Evolutionary conservation across 805 yeast genomes (phyloP).

Genomic region (Candida ficus): DNA sequence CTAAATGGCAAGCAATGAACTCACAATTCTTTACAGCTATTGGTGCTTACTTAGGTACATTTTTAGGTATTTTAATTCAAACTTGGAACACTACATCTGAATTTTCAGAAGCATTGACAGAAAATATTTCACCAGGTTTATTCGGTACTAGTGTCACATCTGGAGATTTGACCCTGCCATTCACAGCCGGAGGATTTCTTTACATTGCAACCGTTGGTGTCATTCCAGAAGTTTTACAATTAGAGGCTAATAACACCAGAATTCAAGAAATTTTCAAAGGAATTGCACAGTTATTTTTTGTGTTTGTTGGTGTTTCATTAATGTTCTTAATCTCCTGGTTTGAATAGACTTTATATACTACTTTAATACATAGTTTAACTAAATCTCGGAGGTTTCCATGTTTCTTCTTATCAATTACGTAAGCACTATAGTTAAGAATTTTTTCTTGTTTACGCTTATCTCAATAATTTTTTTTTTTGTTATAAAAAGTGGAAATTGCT

Average conservation of each 20-base stretch:
- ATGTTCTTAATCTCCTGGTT: conserved; percentile 42
- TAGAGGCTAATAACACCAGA: conserved; percentile 31
- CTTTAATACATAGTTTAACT: no score
- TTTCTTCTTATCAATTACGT: not conserved
- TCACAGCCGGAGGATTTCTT: conserved; percentile 73
- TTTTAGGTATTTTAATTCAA: conserved; percentile 57
- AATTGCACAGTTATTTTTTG: conserved; percentile 41
- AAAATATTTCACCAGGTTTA: conserved; percentile 30
- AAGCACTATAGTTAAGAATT: no score
- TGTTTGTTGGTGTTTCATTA: conserved; percentile 49
- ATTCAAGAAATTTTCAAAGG: conserved; percentile 35
- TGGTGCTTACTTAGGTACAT: conserved; percentile 63
- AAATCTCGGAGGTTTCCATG: not conserved
- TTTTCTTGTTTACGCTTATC: no score
- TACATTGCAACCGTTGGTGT: conserved; percentile 72
- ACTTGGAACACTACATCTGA: conserved; percentile 24
- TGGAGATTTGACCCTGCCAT: conserved; percentile 55
- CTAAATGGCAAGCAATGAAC: conserved; percentile 59
- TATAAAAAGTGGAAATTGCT: not conserved
- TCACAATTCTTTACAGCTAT: conserved; percentile 62
- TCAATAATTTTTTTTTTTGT: no score
- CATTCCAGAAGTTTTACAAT: conserved; percentile 63
- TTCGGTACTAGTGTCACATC: conserved; percentile 47
- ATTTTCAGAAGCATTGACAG: not conserved
- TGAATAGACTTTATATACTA: conserved; percentile 12